A percentile compares a stretch with the other conserved stretches of the same genome.
These are phyloP conservation scores for Glarea lozoyensis DNA, from an alignment of 495 filamentous ascomycete genomes.

Conservation along the genomic window DNA sequence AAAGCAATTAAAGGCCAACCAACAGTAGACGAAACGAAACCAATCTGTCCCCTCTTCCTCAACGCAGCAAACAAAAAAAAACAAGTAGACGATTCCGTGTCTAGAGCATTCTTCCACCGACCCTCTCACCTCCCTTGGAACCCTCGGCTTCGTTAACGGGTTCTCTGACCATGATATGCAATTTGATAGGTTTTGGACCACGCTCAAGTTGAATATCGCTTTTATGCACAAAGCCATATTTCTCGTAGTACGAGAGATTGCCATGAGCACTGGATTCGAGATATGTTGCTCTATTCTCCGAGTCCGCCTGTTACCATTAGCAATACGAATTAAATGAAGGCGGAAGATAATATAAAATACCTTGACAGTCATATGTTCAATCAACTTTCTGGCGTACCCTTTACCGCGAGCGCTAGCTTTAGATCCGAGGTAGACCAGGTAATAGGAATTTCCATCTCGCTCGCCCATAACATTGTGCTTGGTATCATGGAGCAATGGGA, in stretches of 20 bases:
- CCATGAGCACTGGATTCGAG: constrained; percentile 62
- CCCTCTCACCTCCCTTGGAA: background rate
- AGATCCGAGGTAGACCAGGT: constrained; percentile 73
- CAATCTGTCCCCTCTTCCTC: too few relatives aligned
- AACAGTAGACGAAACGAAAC: too few relatives aligned
- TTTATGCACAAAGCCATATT: constrained; percentile 56
- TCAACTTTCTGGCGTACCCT: constrained; percentile 59
- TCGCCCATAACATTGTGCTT: constrained; percentile 57
- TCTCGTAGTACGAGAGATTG: constrained; percentile 61
- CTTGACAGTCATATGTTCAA: constrained; percentile 54
- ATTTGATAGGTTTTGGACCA: constrained; percentile 47
- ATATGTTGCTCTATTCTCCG: constrained; percentile 54
- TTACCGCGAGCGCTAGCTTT: constrained; percentile 53
- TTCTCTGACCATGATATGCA: constrained; percentile 73
- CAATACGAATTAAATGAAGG: constrained; percentile 1
- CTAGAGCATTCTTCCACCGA: too few relatives aligned
- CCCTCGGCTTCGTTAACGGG: constrained; percentile 24
- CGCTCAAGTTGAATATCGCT: constrained; percentile 50
- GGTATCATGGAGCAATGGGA: constrained; percentile 65
- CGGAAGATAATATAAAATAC: constrained; percentile 30
- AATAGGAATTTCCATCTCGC: constrained; percentile 55
- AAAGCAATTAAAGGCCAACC: too few relatives aligned
- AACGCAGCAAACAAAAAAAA: too few relatives aligned
- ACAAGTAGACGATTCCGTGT: too few relatives aligned
- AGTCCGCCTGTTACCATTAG: constrained; percentile 46